phyloP scores from a whole-genome alignment of 805 yeast species.

The Yamadazyma endophytica region DNA sequence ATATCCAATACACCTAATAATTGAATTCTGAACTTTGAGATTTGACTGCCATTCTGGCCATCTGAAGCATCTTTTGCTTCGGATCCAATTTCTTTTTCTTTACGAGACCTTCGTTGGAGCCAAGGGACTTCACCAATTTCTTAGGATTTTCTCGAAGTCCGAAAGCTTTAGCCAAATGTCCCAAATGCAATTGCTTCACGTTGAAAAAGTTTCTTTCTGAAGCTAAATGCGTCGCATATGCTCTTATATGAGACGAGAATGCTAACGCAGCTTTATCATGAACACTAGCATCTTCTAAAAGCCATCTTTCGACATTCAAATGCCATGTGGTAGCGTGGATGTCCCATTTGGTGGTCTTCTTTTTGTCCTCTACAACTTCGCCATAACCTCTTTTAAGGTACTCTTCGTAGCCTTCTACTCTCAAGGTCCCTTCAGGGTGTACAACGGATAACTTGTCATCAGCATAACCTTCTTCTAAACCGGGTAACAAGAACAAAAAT shows the following conservation, averaged over 20 bases:
- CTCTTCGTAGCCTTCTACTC: constrained; percentile 31
- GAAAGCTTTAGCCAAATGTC: constrained; percentile 93
- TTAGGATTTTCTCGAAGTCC: constrained; percentile 95
- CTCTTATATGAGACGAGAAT: constrained; percentile 85
- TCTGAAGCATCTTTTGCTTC: constrained; percentile 66
- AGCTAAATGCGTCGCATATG: constrained; percentile 91
- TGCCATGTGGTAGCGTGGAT: constrained; percentile 96
- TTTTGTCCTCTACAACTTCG: constrained; percentile 23
- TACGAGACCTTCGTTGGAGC: constrained; percentile 11
- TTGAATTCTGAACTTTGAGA: constrained; percentile 73
- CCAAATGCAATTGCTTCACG: constrained; percentile 79
- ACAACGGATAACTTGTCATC: constrained; percentile 43
- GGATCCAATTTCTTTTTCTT: constrained; percentile 56
- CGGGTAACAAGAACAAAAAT: constrained; percentile 77
- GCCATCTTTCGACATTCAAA: constrained; percentile 81
- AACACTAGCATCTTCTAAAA: constrained; percentile 60
- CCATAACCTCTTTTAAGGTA: constrained; percentile 33
- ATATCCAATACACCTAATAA: constrained; percentile 23
- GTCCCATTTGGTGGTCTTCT: constrained; percentile 67
- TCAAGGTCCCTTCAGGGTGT: constrained; percentile 35
- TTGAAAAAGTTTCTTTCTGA: constrained; percentile 78
- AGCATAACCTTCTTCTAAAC: constrained; percentile 80
- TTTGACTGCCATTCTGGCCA: constrained; percentile 67
- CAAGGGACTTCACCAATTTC: constrained; percentile 50
- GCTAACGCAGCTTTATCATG: constrained; percentile 73